Evolutionary conservation across 2,329 filamentous ascomycete genomes (phyloP), one percentile per base, ranked within the genome.

Genomic region (Colletotrichum sp.): DNA sequence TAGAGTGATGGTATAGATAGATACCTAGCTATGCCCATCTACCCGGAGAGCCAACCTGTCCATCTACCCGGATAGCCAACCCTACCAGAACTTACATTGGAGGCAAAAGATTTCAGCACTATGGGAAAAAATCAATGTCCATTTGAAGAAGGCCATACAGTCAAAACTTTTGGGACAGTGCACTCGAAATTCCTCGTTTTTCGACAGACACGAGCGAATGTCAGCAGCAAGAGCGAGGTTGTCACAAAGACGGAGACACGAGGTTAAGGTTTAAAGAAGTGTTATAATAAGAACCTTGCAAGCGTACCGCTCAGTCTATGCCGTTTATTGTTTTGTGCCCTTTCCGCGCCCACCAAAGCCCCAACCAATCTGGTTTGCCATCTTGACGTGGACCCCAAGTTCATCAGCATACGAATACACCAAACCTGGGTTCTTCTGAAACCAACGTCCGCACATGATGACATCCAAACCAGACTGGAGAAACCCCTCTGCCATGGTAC

Each of bases 391-490:
- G 1, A 87, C 82, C 1, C 83, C 85, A 30, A 92, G 80, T 18
- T 92, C 90, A 66, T 91, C 88, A 2, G 90, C 91, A 84, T 87
- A 92, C 3, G 82, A 78, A 85, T 88, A 91, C 0, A 91, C 89
- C 22, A 92, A 78, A 0, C 88, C 89, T 0, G 91, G 90, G 77
- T 92, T 90, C 83, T 91, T 90, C 82, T 89, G 90, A 79, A 93
- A 92, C 83, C 85, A 83, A 2, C 91, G 85, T 1, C 89, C 90
- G 0, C 86, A 86, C 32, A 87, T 83, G 8, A 88, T 84, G 0
- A 88, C 82, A 79, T 93, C 91, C 0, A 92, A 78, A 0, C 83
- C 82, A 2, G 82, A 81, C 5, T 78, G 78, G n/a, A 92, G 80
- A 5, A 91, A 72, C 22, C 88, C 83, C 77, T 91, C 85, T 0